A percentile compares a stretch with the other conserved stretches of the same genome.
phyloP scores from a whole-genome alignment of 2,329 filamentous ascomycete species.

The Penicillium expansum region DNA sequence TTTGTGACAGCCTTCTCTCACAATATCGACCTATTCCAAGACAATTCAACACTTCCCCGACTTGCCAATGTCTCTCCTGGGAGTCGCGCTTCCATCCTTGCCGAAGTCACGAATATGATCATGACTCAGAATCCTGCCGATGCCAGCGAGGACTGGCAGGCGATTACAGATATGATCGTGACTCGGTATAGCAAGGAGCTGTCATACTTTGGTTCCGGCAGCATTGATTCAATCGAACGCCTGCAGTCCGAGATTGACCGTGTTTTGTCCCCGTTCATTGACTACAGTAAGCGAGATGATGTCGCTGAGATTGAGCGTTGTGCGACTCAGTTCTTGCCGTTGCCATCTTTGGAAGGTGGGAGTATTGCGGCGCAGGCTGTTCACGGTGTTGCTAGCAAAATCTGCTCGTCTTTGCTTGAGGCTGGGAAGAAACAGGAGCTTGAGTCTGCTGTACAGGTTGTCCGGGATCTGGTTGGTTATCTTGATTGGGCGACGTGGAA shows the following conservation, averaged over 20 bases:
- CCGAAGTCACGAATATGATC: slow-evolving; percentile 48
- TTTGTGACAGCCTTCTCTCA: slow-evolving; percentile 51
- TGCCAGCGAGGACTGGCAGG: slow-evolving; percentile 61
- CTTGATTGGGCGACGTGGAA: slow-evolving; percentile 63
- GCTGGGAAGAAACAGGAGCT: slow-evolving; percentile 23
- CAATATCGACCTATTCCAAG: slow-evolving; percentile 42
- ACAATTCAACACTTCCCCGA: slow-evolving; percentile 40
- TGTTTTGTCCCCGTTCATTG: slow-evolving; percentile 36
- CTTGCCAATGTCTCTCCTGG: slow-evolving; percentile 28
- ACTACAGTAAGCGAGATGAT: slow-evolving; percentile 31
- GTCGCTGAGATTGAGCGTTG: slow-evolving; percentile 33
- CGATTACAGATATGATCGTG: slow-evolving; percentile 63
- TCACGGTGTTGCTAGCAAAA: slow-evolving; percentile 27
- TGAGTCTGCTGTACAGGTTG: slow-evolving; percentile 25
- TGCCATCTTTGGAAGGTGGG: slow-evolving; percentile 2
- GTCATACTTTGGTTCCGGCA: slow-evolving; percentile 32
- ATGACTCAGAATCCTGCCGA: slow-evolving; percentile 28
- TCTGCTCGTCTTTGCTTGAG: slow-evolving; percentile 34
- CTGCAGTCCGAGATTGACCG: slow-evolving; percentile 31
- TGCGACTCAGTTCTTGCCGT: slow-evolving; percentile 35
- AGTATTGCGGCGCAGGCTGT: slow-evolving; percentile 30
- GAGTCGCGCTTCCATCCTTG: slow-evolving; percentile 39
- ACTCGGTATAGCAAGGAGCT: slow-evolving; percentile 60
- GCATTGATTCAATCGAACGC: slow-evolving; percentile 19
- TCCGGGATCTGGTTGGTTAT: slow-evolving; percentile 47